phyloP scores from a whole-genome alignment of 2,329 filamentous ascomycete genomes.

The Nothophaeocryptopus gaeumannii region DNA sequence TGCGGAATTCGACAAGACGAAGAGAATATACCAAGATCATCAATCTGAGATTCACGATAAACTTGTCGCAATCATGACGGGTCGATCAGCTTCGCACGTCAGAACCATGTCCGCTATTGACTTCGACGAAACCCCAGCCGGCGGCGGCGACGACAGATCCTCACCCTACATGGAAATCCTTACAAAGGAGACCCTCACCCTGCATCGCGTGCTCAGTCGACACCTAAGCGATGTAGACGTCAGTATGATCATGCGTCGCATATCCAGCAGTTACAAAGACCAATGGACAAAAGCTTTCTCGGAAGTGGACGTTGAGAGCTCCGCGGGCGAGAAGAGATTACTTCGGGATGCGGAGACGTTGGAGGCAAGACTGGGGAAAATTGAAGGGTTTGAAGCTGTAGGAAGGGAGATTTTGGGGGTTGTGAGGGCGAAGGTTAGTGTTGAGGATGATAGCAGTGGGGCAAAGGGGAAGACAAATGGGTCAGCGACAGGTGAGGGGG shows the following conservation, averaged over 20 bases:
- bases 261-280: constrained; percentile 77
- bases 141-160: constrained; percentile 17
- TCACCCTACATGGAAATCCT: constrained; percentile 83
- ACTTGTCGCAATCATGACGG: constrained; percentile 86
- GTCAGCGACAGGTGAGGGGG: neutral
- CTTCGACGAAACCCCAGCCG: constrained; percentile 60
- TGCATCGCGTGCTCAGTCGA: constrained; percentile 80
- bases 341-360: constrained; percentile 73
- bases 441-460: constrained; percentile 12
- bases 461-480: constrained; percentile 6
- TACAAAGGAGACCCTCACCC: constrained; percentile 77
- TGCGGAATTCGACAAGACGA: constrained; percentile 84
- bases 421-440: constrained; percentile 51
- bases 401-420: constrained; percentile 43
- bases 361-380: constrained; percentile 65
- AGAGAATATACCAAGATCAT: constrained; percentile 80
- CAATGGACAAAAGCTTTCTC: constrained; percentile 72
- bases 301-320: constrained; percentile 63
- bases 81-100: constrained; percentile 69
- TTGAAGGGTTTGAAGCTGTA: constrained; percentile 71
- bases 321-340: constrained; percentile 73
- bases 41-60: constrained; percentile 90
- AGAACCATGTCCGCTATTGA: constrained; percentile 70
- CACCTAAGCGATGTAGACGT: constrained; percentile 76
- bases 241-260: constrained; percentile 77